phyloP scores from a whole-genome alignment of 139 green algal species.

The Tetradesmus obliquus region DNA sequence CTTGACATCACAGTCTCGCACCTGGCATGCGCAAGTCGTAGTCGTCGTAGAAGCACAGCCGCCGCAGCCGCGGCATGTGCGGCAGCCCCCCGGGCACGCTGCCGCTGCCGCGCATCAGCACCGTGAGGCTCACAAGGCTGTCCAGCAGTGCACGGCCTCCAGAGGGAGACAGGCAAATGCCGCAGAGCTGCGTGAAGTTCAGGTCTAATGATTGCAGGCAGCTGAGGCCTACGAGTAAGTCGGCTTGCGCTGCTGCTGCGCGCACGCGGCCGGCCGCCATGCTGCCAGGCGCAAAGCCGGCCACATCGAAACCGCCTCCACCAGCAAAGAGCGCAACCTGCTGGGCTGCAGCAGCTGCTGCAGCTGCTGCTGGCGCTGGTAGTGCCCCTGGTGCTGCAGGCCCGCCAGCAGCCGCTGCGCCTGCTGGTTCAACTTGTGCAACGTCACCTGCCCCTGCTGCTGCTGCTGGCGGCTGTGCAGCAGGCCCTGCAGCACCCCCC shows the following conservation, averaged over 20 bases:
- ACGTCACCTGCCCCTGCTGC: not conserved
- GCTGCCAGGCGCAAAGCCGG: not conserved
- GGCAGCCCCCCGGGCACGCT: not conserved
- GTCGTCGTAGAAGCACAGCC: not conserved
- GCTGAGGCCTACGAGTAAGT: not conserved
- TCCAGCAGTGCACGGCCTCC: not conserved
- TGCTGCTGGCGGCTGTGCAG: not conserved
- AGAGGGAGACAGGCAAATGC: not conserved
- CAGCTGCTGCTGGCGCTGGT: not conserved
- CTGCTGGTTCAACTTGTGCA: not conserved
- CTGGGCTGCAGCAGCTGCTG: not conserved
- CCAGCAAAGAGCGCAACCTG: not conserved
- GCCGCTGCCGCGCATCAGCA: conserved; percentile 10
- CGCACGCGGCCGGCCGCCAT: not conserved
- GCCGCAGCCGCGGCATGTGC: not conserved
- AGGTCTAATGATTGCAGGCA: not conserved
- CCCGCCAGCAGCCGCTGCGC: not conserved
- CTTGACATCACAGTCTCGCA: not conserved
- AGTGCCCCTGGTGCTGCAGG: not conserved
- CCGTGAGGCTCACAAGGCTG: conserved; percentile 3
- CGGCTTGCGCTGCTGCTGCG: conserved; percentile 13
- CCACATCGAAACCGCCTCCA: not conserved
- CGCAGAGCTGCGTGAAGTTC: conserved; percentile 24
- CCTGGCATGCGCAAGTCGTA: not conserved
- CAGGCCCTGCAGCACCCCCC: not conserved